These are phyloP conservation scores for Fusarium sambucinum DNA, from an alignment of 2,329 filamentous ascomycete species.

Conservation along the genomic window DNA sequence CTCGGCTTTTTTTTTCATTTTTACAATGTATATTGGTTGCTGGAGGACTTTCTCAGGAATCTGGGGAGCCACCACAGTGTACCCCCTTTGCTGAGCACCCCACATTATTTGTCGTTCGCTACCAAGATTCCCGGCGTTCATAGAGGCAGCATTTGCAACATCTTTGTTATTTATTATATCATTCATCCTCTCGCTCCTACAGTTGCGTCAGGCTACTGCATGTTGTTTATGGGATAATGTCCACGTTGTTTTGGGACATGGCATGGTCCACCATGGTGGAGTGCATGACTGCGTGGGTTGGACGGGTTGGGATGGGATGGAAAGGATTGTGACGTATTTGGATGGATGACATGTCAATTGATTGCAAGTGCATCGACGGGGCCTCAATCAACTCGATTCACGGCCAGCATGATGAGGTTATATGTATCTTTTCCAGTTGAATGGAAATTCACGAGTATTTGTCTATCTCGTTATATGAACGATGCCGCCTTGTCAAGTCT, in stretches of 20 bases:
- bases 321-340: slow-evolving; percentile 21
- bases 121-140: slow-evolving; percentile 43
- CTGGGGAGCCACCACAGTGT: background rate
- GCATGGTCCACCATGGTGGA: slow-evolving; percentile 16
- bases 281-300: slow-evolving; percentile 15
- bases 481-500: background rate
- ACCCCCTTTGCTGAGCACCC: slow-evolving; percentile 8
- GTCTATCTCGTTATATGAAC: slow-evolving; percentile 14
- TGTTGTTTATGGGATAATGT: slow-evolving; percentile 22
- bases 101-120: slow-evolving; percentile 37
- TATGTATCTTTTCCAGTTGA: slow-evolving; percentile 40
- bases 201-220: slow-evolving; percentile 26
- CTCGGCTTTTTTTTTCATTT: background rate
- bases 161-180: slow-evolving; percentile 21
- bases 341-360: slow-evolving; percentile 26
- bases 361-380: slow-evolving; percentile 34
- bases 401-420: slow-evolving; percentile 24
- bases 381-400: slow-evolving; percentile 24
- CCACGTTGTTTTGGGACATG: slow-evolving; percentile 12
- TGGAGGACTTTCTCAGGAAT: slow-evolving; percentile 27
- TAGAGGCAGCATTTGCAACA: slow-evolving; percentile 42
- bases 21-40: slow-evolving; percentile 20
- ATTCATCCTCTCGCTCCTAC: slow-evolving; percentile 31
- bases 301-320: slow-evolving; percentile 12
- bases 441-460: slow-evolving; percentile 34